Evolutionary conservation across 208 protist species (phyloP).

Genomic region (Vickermania ingenoplastis): DNA sequence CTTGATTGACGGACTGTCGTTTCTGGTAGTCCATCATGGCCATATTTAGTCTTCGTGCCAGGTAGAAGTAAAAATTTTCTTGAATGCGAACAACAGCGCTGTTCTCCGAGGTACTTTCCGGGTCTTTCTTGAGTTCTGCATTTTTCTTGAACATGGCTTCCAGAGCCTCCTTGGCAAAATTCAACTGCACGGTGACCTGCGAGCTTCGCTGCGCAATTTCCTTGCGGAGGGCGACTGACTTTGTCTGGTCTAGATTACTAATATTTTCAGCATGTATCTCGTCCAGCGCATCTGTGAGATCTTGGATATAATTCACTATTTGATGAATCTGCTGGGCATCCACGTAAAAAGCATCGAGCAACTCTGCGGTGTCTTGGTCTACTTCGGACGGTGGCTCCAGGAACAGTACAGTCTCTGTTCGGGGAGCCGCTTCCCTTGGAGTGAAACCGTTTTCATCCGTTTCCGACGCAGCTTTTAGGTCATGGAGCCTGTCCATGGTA

Average conservation of each 20-base stretch:
- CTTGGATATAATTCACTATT: constrained; percentile 22
- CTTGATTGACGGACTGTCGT: constrained; percentile 43
- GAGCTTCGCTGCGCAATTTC: constrained; percentile 56
- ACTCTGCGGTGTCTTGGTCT: constrained; percentile 48
- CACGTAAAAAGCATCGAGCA: constrained; percentile 64
- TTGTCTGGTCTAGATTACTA: constrained; percentile 45
- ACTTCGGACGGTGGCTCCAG: constrained; percentile 21
- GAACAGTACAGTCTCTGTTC: constrained; percentile 6
- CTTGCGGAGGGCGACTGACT: constrained; percentile 34
- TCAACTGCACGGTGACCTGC: constrained; percentile 28
- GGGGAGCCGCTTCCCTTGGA: neutral
- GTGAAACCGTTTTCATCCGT: neutral
- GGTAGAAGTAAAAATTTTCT: constrained; percentile 73
- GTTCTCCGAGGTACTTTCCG: constrained; percentile 45
- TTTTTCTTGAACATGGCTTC: constrained; percentile 46
- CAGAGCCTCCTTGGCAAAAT: constrained; percentile 31
- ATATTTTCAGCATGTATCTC: constrained; percentile 65
- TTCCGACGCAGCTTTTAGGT: neutral
- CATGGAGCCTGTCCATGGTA: neutral
- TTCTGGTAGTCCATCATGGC: constrained; percentile 58
- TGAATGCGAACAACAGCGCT: constrained; percentile 76
- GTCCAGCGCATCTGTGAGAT: constrained; percentile 25
- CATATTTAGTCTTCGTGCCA: constrained; percentile 31
- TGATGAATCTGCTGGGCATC: constrained; percentile 20
- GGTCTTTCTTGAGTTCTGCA: constrained; percentile 51